phyloP scores from a whole-genome alignment of 208 protist species.

The Polymyxa betae region DNA sequence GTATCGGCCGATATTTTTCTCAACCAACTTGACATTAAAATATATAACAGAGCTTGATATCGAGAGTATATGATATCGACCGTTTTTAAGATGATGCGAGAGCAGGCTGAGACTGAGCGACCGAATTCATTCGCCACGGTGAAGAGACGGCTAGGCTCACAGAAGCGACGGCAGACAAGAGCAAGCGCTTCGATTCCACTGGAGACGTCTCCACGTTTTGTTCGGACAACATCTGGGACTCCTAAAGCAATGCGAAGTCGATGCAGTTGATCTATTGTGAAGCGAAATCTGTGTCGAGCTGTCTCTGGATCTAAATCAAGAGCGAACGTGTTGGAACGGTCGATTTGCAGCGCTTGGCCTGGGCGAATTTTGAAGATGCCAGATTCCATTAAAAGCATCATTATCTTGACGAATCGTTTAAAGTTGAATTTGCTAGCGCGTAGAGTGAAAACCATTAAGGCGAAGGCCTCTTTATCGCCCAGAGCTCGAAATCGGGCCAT shows the following conservation, averaged over 20 bases:
- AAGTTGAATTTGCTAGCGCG: too few species aligned
- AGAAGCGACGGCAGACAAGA: neutral
- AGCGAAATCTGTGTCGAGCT: too few species aligned
- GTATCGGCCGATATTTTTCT: neutral
- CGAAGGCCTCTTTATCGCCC: too few species aligned
- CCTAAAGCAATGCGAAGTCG: neutral
- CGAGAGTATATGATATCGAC: neutral
- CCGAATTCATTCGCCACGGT: conserved; percentile 1
- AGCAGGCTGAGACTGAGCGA: neutral
- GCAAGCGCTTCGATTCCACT: neutral
- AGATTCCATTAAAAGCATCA: too few species aligned
- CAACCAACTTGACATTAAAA: neutral
- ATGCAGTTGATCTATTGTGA: neutral
- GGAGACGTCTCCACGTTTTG: neutral
- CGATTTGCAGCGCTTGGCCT: too few species aligned
- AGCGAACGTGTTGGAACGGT: too few species aligned
- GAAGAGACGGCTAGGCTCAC: neutral
- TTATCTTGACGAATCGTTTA: too few species aligned
- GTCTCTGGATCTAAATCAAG: too few species aligned
- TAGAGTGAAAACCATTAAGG: too few species aligned
- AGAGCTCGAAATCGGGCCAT: too few species aligned
- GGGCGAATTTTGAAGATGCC: too few species aligned
- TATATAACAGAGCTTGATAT: neutral
- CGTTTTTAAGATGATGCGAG: neutral
- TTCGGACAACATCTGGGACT: neutral